A percentile compares a stretch with the other conserved stretches of the same genome.
Conservation (phyloP, 202 grass and related monocot genomes). For the Thinopyrum obtusiflorum region DNA sequence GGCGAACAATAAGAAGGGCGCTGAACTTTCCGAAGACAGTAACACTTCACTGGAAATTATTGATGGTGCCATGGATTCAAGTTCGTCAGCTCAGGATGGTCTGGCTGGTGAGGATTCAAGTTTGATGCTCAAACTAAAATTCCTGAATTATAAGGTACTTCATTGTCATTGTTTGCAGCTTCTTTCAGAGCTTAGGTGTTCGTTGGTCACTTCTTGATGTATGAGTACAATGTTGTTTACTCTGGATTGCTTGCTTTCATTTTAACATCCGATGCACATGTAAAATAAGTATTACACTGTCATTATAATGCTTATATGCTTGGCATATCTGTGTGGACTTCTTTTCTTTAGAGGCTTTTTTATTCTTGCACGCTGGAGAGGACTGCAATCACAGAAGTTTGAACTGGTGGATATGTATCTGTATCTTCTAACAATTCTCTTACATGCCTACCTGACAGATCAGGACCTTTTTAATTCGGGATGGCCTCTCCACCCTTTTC, state of each 20-base stretch:
- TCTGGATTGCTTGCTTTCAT: not conserved
- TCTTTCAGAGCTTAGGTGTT: not conserved
- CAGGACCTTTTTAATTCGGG: conserved; percentile 88
- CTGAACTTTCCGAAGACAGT: conserved; percentile 57
- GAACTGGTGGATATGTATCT: conserved; percentile 17
- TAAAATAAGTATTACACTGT: conserved; percentile 2
- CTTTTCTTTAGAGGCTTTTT: not conserved
- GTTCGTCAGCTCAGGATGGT: conserved; percentile 44
- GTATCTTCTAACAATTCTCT: conserved; percentile 24
- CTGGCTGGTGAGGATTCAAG: conserved; percentile 86
- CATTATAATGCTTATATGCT: conserved; percentile 1
- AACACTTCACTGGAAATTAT: conserved; percentile 50
- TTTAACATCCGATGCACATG: not conserved
- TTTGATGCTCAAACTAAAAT: conserved; percentile 96
- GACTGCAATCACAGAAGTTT: not conserved
- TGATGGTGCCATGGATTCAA: conserved; percentile 50
- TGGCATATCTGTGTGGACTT: not conserved
- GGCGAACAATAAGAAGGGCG: conserved; percentile 56
- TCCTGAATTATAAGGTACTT: conserved; percentile 87
- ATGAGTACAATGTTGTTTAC: not conserved
- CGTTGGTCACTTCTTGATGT: not conserved
- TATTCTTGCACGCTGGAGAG: conserved; percentile 5
- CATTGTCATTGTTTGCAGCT: conserved; percentile 24
- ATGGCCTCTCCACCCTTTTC: conserved; percentile 77
- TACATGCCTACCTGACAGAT: conserved; percentile 50